These are phyloP conservation scores for Yarrowia yakushimensis DNA, from an alignment of 805 yeast genomes.

Conservation along the genomic window DNA sequence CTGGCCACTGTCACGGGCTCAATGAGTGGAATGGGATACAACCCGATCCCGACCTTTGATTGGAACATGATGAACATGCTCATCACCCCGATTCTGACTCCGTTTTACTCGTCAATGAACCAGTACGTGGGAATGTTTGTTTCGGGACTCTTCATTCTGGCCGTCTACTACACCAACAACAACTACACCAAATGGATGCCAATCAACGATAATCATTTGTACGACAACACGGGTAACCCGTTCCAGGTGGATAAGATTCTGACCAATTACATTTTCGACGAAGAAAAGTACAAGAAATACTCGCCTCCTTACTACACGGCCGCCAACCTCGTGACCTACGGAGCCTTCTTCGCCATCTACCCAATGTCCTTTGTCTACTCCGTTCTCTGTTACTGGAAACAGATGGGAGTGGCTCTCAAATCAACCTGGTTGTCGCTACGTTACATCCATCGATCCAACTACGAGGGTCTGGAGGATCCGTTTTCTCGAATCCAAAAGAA, in stretches of 20 bases:
- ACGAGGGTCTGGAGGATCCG: not conserved
- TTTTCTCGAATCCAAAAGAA: not conserved
- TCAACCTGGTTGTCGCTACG: not conserved
- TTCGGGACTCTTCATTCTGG: slow-evolving; percentile 45
- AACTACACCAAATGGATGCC: slow-evolving; percentile 55
- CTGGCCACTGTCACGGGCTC: slow-evolving; percentile 42
- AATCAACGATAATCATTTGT: slow-evolving; percentile 49
- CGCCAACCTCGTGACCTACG: slow-evolving; percentile 44
- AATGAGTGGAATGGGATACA: slow-evolving; percentile 42
- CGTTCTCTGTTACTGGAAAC: not conserved
- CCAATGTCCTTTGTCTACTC: not conserved
- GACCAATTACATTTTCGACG: slow-evolving; percentile 40
- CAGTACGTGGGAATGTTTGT: slow-evolving; percentile 26
- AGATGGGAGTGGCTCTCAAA: not conserved
- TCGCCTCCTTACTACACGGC: slow-evolving; percentile 66
- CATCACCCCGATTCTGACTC: slow-evolving; percentile 26
- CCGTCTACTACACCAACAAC: not conserved
- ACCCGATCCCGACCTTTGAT: slow-evolving; percentile 32
- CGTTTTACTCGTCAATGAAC: slow-evolving; percentile 24
- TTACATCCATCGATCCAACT: not conserved
- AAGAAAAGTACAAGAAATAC: slow-evolving; percentile 48
- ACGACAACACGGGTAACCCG: slow-evolving; percentile 49
- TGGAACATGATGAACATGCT: slow-evolving; percentile 6
- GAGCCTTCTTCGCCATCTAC: not conserved
- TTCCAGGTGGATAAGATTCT: slow-evolving; percentile 49